A percentile compares a stretch with the other conserved stretches of the same genome.
These are phyloP conservation scores for Neofusicoccum umdonicola DNA, from an alignment of 2,329 filamentous ascomycete genomes.

Conservation along the genomic window DNA sequence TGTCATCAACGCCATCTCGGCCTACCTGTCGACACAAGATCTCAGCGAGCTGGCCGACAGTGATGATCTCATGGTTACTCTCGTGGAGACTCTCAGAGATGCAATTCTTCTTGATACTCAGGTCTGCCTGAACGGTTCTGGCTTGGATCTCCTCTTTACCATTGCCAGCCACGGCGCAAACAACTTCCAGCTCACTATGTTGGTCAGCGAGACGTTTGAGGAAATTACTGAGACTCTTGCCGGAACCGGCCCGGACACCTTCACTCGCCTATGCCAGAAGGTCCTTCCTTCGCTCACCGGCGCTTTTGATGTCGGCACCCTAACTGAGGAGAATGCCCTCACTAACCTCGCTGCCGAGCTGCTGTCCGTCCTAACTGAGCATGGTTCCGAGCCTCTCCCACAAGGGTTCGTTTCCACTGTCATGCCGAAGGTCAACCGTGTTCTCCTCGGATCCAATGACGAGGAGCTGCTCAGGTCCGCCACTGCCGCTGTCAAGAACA, in stretches of 20 bases:
- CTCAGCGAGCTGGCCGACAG: conserved; percentile 80
- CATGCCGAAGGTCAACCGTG: conserved; percentile 80
- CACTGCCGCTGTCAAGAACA: conserved; percentile 82
- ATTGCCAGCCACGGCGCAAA: conserved; percentile 83
- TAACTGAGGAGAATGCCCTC: conserved; percentile 81
- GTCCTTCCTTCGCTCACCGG: conserved; percentile 84
- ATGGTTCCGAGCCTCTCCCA: conserved; percentile 81
- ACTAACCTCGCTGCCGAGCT: conserved; percentile 86
- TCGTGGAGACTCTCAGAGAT: conserved; percentile 81
- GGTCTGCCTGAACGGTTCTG: conserved; percentile 71
- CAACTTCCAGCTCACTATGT: conserved; percentile 86
- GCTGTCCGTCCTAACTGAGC: conserved; percentile 74
- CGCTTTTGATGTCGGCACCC: conserved; percentile 81
- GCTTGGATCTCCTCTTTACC: conserved; percentile 80
- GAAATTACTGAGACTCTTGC: conserved; percentile 72
- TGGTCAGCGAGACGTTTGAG: conserved; percentile 89
- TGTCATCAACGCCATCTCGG: conserved; percentile 60
- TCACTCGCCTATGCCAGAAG: conserved; percentile 76
- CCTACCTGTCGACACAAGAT: conserved; percentile 78
- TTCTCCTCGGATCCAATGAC: conserved; percentile 81
- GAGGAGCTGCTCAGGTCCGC: conserved; percentile 85
- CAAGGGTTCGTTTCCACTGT: conserved; percentile 79
- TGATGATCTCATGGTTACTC: conserved; percentile 86
- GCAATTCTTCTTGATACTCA: conserved; percentile 76
- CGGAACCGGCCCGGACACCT: conserved; percentile 64